A percentile compares a stretch with the other conserved stretches of the same genome.
These are phyloP conservation scores for Eucalyptus cloeziana DNA, from an alignment of 345 rosid genomes.

Conservation along the genomic window DNA sequence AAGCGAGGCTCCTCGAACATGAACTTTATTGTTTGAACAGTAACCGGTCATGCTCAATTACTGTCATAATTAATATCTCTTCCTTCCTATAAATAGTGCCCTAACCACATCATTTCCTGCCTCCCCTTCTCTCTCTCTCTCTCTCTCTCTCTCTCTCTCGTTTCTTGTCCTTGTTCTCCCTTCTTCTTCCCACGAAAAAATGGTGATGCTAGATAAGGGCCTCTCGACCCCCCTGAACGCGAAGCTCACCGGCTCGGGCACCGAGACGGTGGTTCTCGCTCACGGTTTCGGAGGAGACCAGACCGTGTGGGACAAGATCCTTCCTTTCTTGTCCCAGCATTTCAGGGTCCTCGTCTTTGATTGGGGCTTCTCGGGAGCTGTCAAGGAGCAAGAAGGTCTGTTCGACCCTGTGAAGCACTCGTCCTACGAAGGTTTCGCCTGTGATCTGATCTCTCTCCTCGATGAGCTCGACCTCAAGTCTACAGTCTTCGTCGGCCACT, in stretches of 20 bases:
- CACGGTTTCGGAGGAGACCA: constrained; percentile 77
- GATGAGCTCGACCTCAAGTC: constrained; percentile 36
- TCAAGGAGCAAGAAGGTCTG: constrained; percentile 25
- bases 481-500: constrained; percentile 56
- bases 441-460: constrained; percentile 39
- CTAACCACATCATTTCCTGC: not conserved
- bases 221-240: constrained; percentile 49
- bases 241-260: constrained; percentile 38
- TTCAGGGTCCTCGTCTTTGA: constrained; percentile 51
- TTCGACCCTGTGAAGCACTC: constrained; percentile 49
- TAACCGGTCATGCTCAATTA: not conserved
- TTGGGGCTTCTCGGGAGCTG: constrained; percentile 63
- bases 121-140: not conserved
- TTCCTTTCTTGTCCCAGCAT: constrained; percentile 29
- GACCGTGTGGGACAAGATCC: constrained; percentile 45
- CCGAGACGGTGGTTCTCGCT: constrained; percentile 29
- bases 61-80: not conserved
- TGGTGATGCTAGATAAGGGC: constrained; percentile 23
- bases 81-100: not conserved
- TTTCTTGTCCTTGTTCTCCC: not conserved
- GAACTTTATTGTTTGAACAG: not conserved
- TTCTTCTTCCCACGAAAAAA: not conserved
- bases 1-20: not conserved
- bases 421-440: constrained; percentile 45
- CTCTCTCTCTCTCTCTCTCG: not conserved